Base-by-base conservation (phyloP, 2,329 filamentous ascomycete genomes). In the Cordyceps militaris region DNA sequence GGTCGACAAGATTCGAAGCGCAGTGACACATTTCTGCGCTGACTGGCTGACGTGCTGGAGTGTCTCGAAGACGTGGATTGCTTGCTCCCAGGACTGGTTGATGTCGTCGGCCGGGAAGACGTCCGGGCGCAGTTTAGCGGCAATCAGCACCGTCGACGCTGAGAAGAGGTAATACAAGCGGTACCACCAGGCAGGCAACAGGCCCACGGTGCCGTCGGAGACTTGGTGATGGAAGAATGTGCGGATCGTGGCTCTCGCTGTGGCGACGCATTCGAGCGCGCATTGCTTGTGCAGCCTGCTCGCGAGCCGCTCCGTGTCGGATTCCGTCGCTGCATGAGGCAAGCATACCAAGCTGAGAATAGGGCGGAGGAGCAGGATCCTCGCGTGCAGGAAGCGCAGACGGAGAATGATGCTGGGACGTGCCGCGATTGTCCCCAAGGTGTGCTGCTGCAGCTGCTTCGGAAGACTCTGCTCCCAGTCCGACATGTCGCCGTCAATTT, bases 141-240 rank as follows among this genome's bases (percentile, higher is more conserved):
- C 71, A 3, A 73, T 69, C 2, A 74, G 64, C 0, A 73, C 64
- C 0, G 68, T 72, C 1, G 71, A 69, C 0, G 72, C 71, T 0
- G 70, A 69, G 63, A 71, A 73, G 16, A 73, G 61, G 16, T 73
- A 73, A 57, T 71, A 73, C 0, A 74, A 64, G 1, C 71, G 63
- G 44, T 74, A 73, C 72, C 72, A 73, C 72, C 72, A 74, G 0
- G 71, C 70, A 2, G 71, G 72, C 0, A 74, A 61, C 0, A 73
- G 61, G 0, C 70, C 70, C 1, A 72, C 64, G 0, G 67, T 70
- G 5, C 63, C 66, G 7, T 74, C 68, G 6, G 63, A 59, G 0
- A 63, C 61, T n/a, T 70, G 69, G 42, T 71, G 65, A 13, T 66
- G 55, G 1, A 67, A 62, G 1, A 73, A 63, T 1, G 64, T 61